phyloP scores from a whole-genome alignment of 176 grass and related monocot species.

The Eremochloa ophiuroides region DNA sequence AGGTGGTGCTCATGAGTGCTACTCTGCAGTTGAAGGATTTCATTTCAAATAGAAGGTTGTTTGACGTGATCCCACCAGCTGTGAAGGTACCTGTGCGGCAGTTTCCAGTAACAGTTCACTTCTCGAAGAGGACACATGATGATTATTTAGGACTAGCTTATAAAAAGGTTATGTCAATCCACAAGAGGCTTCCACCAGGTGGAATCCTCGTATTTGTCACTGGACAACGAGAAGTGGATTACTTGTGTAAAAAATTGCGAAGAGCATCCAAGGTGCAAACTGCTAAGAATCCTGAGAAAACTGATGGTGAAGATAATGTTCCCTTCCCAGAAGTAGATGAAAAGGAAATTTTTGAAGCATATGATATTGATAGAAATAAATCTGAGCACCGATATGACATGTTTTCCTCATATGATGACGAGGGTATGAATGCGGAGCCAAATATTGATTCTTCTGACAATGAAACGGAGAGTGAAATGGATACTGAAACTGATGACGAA shows the following conservation, averaged over 20 bases:
- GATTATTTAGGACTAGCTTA: conserved; percentile 93
- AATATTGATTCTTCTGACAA: conserved; percentile 61
- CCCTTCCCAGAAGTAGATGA: conserved; percentile 51
- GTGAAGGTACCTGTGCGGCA: conserved; percentile 77
- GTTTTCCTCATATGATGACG: conserved; percentile 56
- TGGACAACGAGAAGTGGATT: conserved; percentile 91
- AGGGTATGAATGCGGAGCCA: conserved; percentile 36
- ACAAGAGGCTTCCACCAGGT: conserved; percentile 83
- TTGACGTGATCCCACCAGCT: conserved; percentile 65
- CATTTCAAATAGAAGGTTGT: conserved; percentile 79
- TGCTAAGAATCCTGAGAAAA: conserved; percentile 39
- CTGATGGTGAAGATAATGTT: conserved; percentile 1
- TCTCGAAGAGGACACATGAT: conserved; percentile 75
- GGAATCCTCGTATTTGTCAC: conserved; percentile 98
- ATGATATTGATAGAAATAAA: conserved; percentile 61
- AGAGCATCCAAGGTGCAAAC: conserved; percentile 43
- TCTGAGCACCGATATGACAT: conserved; percentile 54
- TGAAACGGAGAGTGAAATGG: conserved; percentile 59
- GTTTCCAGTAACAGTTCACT: conserved; percentile 84
- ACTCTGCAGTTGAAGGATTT: conserved; percentile 91
- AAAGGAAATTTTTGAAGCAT: conserved; percentile 91
- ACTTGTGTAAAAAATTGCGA: conserved; percentile 72
- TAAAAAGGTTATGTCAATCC: conserved; percentile 86
- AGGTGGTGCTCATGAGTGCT: conserved; percentile 96
- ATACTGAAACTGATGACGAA: conserved; percentile 63